phyloP scores from a whole-genome alignment of 2,329 filamentous ascomycete species.

The Ophiocordyceps camponoti-rufipedis region DNA sequence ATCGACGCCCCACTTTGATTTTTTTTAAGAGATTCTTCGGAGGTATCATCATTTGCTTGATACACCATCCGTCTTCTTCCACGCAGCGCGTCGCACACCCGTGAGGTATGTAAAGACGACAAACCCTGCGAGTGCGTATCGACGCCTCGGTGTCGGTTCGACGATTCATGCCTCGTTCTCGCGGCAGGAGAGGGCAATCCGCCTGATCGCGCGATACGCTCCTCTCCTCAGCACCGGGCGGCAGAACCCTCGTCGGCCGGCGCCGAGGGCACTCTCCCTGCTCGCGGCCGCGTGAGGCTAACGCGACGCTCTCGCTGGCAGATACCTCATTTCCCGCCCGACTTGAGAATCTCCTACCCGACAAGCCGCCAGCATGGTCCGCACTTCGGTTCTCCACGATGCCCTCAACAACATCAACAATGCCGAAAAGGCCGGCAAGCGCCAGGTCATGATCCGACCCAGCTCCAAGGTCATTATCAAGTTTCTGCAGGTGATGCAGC shows the following conservation, averaged over 20 bases:
- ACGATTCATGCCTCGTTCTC: slow-evolving; percentile 22
- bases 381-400: slow-evolving; percentile 99
- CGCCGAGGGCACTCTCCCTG: slow-evolving; percentile 51
- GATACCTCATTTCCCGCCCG: slow-evolving; percentile 48
- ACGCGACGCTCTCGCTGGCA: slow-evolving; percentile 25
- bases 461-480: slow-evolving; percentile 99
- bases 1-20: slow-evolving; percentile 2
- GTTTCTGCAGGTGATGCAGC: slow-evolving; percentile 98
- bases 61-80: background rate
- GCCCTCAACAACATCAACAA: slow-evolving; percentile 99
- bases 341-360: slow-evolving; percentile 60
- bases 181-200: slow-evolving; percentile 47
- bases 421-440: slow-evolving; percentile 99
- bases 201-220: slow-evolving; percentile 33
- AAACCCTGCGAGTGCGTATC: slow-evolving; percentile 10
- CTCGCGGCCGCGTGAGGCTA: slow-evolving; percentile 46
- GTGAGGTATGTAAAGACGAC: slow-evolving; percentile 24
- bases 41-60: background rate
- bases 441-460: slow-evolving; percentile 95
- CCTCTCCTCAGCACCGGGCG: slow-evolving; percentile 46
- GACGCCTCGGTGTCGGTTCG: slow-evolving; percentile 8
- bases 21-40: slow-evolving; percentile 1
- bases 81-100: background rate
- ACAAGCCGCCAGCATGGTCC: slow-evolving; percentile 79
- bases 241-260: slow-evolving; percentile 47